Evolutionary conservation across 2,329 filamentous ascomycete species (phyloP).

Genomic region (Davidsoniella neocaledoniae): DNA sequence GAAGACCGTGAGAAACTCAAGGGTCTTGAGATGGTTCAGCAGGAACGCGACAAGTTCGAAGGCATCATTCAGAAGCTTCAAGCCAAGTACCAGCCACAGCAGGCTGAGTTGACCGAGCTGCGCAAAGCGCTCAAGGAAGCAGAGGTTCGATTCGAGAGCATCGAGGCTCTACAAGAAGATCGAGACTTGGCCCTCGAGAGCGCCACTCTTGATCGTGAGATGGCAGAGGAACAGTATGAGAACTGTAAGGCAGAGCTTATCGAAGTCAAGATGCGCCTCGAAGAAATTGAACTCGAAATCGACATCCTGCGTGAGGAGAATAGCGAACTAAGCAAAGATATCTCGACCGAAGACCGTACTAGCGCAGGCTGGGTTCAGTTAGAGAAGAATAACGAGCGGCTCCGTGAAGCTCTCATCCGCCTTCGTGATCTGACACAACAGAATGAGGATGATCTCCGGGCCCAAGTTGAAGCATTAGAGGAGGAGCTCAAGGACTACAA

Average conservation of each 20-base stretch:
- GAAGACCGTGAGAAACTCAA: slow-evolving; percentile 81
- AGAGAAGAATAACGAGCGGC: slow-evolving; percentile 74
- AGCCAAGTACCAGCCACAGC: slow-evolving; percentile 69
- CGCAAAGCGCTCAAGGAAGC: slow-evolving; percentile 64
- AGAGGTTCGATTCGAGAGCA: slow-evolving; percentile 44
- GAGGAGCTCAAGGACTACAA: slow-evolving; percentile 54
- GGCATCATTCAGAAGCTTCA: slow-evolving; percentile 81
- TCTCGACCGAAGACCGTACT: slow-evolving; percentile 73
- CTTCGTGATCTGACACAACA: slow-evolving; percentile 78
- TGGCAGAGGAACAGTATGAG: slow-evolving; percentile 88
- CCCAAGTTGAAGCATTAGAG: slow-evolving; percentile 57
- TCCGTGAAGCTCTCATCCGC: slow-evolving; percentile 69
- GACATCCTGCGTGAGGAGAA: slow-evolving; percentile 83
- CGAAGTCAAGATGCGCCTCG: slow-evolving; percentile 53
- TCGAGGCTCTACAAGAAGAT: slow-evolving; percentile 52
- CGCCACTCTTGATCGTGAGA: slow-evolving; percentile 78
- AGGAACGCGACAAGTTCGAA: slow-evolving; percentile 64
- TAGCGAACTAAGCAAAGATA: slow-evolving; percentile 63
- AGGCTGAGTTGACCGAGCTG: slow-evolving; percentile 61
- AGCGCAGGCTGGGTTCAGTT: slow-evolving; percentile 82
- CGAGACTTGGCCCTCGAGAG: slow-evolving; percentile 75
- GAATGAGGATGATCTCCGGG: slow-evolving; percentile 62
- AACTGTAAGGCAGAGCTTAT: slow-evolving; percentile 67
- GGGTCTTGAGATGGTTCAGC: slow-evolving; percentile 55
- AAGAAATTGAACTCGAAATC: slow-evolving; percentile 76